Evolutionary conservation across 345 rosid species (phyloP).

Genomic region (Schrenkiella parvula): DNA sequence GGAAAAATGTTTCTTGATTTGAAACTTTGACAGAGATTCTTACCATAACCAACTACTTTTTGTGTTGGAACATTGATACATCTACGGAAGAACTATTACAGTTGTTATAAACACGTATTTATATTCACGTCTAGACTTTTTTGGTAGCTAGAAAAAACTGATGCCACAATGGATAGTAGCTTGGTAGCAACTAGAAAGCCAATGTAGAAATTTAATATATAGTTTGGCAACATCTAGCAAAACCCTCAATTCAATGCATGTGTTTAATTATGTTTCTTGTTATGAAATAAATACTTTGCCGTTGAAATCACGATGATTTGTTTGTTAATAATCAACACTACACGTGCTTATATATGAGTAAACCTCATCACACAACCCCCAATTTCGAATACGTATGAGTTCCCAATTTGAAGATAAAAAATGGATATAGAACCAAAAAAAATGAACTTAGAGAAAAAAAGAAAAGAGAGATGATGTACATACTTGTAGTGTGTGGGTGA

Average conservation of each 20-base stretch:
- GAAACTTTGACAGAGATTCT: neutral
- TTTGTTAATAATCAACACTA: neutral
- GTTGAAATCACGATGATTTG: neutral
- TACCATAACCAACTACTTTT: neutral
- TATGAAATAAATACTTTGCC: neutral
- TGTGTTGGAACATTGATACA: neutral
- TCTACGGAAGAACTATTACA: no score
- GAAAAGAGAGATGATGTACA: constrained; percentile 15
- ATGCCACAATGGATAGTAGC: constrained; percentile 10
- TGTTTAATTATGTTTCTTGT: neutral
- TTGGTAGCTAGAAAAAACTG: constrained; percentile 9
- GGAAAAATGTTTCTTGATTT: neutral
- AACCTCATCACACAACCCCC: neutral
- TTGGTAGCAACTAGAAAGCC: constrained; percentile 13
- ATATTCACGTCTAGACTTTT: neutral
- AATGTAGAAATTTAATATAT: neutral
- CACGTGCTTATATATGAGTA: neutral
- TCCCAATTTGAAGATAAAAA: neutral
- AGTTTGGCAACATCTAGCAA: constrained; percentile 19
- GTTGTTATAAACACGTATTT: neutral
- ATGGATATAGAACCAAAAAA: neutral
- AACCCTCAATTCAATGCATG: constrained; percentile 17
- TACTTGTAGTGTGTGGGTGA: constrained; percentile 94
- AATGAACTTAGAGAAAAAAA: neutral
- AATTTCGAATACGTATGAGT: neutral